Evolutionary conservation across 1,284 basidiomycete genomes (phyloP).

Genomic region (Heterobasidion parviporum): DNA sequence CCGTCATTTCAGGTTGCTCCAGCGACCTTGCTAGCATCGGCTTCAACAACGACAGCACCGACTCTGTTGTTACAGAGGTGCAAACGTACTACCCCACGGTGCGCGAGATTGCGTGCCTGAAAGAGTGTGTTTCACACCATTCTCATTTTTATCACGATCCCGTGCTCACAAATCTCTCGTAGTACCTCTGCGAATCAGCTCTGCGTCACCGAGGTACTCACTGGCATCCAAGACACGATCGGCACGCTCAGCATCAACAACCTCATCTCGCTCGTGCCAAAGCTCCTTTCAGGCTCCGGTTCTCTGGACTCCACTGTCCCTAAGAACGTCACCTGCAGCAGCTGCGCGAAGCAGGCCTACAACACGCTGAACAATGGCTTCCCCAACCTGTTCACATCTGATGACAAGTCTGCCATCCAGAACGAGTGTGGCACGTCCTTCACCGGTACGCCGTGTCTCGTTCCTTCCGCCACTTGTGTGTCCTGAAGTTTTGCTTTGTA

Average conservation of each 20-base stretch:
- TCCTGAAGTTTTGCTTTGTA: conserved; percentile 9
- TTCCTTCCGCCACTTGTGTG: not conserved
- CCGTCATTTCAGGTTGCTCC: conserved; percentile 44
- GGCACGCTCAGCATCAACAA: conserved; percentile 27
- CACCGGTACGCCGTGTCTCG: conserved; percentile 27
- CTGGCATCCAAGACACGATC: conserved; percentile 32
- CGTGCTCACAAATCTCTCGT: conserved; percentile 5
- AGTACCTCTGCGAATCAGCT: conserved; percentile 34
- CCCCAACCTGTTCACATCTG: conserved; percentile 23
- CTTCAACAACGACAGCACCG: conserved; percentile 22
- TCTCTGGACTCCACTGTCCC: conserved; percentile 20
- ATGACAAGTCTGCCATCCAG: conserved; percentile 24
- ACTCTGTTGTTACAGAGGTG: conserved; percentile 27
- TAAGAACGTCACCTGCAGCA: conserved; percentile 40
- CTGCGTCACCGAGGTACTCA: conserved; percentile 44
- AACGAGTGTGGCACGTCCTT: conserved; percentile 43
- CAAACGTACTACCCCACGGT: conserved; percentile 41
- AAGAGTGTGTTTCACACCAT: conserved; percentile 35
- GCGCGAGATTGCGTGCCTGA: conserved; percentile 43
- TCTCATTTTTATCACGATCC: not conserved
- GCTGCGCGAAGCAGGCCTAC: conserved; percentile 47
- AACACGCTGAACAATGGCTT: conserved; percentile 32
- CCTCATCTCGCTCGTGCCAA: conserved; percentile 16
- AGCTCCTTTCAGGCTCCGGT: conserved; percentile 13
- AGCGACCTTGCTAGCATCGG: conserved; percentile 29